Percentiles rank a stretch among this genome's conserved stretches.
phyloP scores from a whole-genome alignment of 2,329 filamentous ascomycete genomes.

The Cladosporium phlei region DNA sequence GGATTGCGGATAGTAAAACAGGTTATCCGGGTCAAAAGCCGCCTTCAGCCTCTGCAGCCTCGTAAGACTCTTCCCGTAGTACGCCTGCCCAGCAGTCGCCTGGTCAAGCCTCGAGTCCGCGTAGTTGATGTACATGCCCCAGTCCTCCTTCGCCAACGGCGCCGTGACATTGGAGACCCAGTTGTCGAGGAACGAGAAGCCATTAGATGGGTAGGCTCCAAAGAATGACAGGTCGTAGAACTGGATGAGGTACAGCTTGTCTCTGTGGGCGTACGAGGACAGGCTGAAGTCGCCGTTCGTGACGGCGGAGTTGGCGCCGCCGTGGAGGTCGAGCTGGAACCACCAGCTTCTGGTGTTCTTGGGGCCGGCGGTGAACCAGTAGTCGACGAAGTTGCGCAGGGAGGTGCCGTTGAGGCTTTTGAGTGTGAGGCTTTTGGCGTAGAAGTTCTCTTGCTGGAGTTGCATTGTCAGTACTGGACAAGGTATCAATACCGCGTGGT shows the following conservation, averaged over 20 bases:
- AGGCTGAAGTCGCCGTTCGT: conserved; percentile 15
- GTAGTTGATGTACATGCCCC: conserved; percentile 19
- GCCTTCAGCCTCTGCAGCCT: conserved; percentile 8
- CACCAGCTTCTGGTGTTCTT: conserved; percentile 14
- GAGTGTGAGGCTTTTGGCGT: conserved; percentile 15
- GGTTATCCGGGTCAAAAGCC: conserved; percentile 1
- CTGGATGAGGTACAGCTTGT: conserved; percentile 17
- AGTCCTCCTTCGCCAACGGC: conserved; percentile 8
- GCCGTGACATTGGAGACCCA: conserved; percentile 13
- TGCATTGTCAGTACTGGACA: neutral
- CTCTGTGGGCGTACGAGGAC: conserved; percentile 17
- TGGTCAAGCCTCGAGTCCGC: conserved; percentile 14
- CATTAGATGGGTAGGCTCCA: conserved; percentile 12
- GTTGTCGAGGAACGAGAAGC: conserved; percentile 15
- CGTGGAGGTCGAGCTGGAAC: conserved; percentile 17
- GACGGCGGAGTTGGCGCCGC: conserved; percentile 14
- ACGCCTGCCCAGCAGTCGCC: conserved; percentile 1
- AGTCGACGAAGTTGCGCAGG: conserved; percentile 15
- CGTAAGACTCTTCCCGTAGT: conserved; percentile 7
- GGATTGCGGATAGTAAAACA: conserved; percentile 6
- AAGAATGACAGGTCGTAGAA: conserved; percentile 15
- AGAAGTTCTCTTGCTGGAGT: conserved; percentile 16
- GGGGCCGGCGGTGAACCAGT: conserved; percentile 14
- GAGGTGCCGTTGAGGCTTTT: conserved; percentile 15
- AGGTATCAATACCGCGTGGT: no score